phyloP scores from a whole-genome alignment of 140 eudicot species.

The Bidens hawaiensis region DNA sequence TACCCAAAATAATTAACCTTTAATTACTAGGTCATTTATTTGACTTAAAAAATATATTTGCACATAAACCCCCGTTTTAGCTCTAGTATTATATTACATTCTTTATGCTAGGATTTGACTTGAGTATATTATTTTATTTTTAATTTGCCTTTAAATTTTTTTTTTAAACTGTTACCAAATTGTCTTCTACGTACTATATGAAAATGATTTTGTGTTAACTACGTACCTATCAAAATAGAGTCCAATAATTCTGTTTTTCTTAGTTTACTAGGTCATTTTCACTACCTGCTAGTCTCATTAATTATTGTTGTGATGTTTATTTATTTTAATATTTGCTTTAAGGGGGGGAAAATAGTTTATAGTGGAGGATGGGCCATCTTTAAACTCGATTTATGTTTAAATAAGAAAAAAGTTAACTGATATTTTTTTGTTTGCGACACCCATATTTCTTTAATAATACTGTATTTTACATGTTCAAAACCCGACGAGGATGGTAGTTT shows the following conservation, averaged over 20 bases:
- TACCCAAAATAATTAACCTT: too few relatives aligned
- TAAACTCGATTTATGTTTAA: background rate
- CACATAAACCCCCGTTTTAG: too few relatives aligned
- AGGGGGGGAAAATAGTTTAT: background rate
- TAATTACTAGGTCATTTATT: too few relatives aligned
- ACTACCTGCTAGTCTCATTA: constrained; percentile 18
- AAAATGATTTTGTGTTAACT: background rate
- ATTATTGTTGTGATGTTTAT: constrained; percentile 6
- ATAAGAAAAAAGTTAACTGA: too few relatives aligned
- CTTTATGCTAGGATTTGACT: background rate
- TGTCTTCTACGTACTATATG: background rate
- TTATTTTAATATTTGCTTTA: background rate
- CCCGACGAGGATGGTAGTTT: too few relatives aligned
- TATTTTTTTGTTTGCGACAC: too few relatives aligned
- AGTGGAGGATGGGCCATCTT: background rate
- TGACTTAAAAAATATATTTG: too few relatives aligned
- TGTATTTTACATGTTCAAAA: too few relatives aligned
- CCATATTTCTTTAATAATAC: too few relatives aligned
- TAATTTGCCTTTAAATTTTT: background rate
- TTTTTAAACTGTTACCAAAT: too few relatives aligned
- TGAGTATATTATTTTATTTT: background rate
- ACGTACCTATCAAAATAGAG: background rate
- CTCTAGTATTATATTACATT: background rate
- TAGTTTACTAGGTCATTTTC: background rate
- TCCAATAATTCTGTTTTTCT: background rate